phyloP scores from a whole-genome alignment of 2,329 filamentous ascomycete genomes.

The Monosporascus sp. region DNA sequence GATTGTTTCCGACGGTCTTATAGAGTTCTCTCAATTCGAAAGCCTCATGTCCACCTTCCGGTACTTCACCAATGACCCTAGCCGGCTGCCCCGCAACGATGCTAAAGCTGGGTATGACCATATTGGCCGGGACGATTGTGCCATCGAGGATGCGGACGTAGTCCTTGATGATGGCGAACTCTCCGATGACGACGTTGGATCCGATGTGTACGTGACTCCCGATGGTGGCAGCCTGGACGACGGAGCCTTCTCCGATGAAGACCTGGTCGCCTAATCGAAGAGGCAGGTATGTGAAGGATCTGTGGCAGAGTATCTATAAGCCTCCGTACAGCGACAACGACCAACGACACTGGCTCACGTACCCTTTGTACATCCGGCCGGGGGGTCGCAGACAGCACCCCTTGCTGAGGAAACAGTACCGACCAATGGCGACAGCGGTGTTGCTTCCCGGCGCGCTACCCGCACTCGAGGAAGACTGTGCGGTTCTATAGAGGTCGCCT shows the following conservation, averaged over 20 bases:
- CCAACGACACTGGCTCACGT: constrained; percentile 5
- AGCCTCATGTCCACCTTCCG: constrained; percentile 61
- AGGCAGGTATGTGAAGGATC: constrained; percentile 72
- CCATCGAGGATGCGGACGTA: constrained; percentile 84
- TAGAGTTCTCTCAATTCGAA: constrained; percentile 62
- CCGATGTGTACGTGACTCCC: constrained; percentile 85
- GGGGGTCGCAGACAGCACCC: constrained; percentile 78
- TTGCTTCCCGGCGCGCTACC: constrained; percentile 41
- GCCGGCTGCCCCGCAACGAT: constrained; percentile 83
- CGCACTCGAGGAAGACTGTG: constrained; percentile 35
- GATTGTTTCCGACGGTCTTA: constrained; percentile 57
- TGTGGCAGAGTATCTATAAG: constrained; percentile 16
- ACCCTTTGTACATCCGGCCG: constrained; percentile 73
- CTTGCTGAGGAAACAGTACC: constrained; percentile 83
- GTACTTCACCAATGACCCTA: constrained; percentile 73
- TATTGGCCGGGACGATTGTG: constrained; percentile 75
- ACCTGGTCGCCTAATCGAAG: constrained; percentile 93
- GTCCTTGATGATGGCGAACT: constrained; percentile 90
- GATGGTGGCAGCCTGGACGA: constrained; percentile 78
- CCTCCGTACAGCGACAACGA: background rate
- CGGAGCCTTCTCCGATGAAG: constrained; percentile 69
- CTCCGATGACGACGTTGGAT: constrained; percentile 67
- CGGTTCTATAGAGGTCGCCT: constrained; percentile 70
- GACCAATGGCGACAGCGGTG: constrained; percentile 78
- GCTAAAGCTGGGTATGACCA: constrained; percentile 89